A percentile compares a stretch with the other conserved stretches of the same genome.
These are phyloP conservation scores for Aurantiochytrium sp. DNA, from an alignment of 108 stramenopile genomes.

Conservation along the genomic window DNA sequence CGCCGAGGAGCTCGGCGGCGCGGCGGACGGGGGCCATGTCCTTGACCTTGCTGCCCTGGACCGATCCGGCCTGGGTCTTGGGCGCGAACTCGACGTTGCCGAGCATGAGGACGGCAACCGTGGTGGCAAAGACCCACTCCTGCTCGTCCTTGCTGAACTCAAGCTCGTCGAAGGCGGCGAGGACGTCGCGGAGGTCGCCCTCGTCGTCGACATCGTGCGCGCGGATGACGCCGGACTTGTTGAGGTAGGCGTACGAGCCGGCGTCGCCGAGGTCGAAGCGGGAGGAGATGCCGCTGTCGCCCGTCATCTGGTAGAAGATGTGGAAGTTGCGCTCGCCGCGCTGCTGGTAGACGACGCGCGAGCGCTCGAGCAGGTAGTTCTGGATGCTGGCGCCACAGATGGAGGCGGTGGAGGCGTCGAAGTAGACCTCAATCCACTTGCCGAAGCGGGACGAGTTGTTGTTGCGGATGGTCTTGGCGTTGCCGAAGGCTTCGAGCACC, in stretches of 20 bases:
- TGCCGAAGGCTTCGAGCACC: constrained; percentile 41
- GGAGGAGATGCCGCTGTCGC: not conserved
- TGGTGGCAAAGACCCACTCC: constrained; percentile 61
- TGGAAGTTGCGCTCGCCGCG: constrained; percentile 52
- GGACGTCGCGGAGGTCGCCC: constrained; percentile 32
- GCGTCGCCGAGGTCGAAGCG: not conserved
- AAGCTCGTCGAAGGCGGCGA: constrained; percentile 28
- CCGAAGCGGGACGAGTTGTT: constrained; percentile 99
- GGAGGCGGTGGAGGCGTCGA: constrained; percentile 39
- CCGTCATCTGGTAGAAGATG: constrained; percentile 46
- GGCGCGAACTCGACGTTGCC: constrained; percentile 77
- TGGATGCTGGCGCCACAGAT: constrained; percentile 26
- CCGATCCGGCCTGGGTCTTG: constrained; percentile 36
- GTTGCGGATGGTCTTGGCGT: constrained; percentile 65
- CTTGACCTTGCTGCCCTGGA: constrained; percentile 58
- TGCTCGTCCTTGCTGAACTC: constrained; percentile 35
- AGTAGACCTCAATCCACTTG: constrained; percentile 80
- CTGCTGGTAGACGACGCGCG: constrained; percentile 37
- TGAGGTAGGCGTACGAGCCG: not conserved
- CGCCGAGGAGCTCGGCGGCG: constrained; percentile 72
- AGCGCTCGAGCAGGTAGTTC: constrained; percentile 43
- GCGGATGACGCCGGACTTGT: constrained; percentile 33
- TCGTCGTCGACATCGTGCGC: constrained; percentile 29
- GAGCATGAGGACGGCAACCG: constrained; percentile 73
- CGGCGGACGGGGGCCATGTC: constrained; percentile 55